phyloP scores from a whole-genome alignment of 179 eudicot genomes.

The Silene noctiflora region DNA sequence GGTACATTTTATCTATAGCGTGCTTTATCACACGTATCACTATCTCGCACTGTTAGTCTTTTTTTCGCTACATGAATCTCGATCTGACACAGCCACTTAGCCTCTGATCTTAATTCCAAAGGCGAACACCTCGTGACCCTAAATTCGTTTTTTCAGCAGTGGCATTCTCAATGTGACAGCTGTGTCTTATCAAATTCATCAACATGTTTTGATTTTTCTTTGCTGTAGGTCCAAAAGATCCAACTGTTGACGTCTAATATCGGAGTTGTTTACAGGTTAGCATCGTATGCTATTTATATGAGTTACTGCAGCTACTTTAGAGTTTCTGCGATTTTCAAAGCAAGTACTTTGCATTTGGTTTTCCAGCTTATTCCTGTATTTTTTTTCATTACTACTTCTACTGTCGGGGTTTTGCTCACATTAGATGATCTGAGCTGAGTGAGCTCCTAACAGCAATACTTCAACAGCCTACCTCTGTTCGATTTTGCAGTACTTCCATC shows the following conservation, averaged over 20 bases:
- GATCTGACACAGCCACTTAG: no score
- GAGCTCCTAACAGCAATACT: neutral
- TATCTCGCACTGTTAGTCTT: no score
- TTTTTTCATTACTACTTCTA: neutral
- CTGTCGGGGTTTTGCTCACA: neutral
- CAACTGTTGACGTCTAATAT: slow-evolving; percentile 91
- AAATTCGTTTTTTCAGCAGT: no score
- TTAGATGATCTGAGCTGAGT: neutral
- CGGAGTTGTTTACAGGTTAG: slow-evolving; percentile 94
- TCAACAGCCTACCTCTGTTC: neutral
- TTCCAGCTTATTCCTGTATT: neutral
- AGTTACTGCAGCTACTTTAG: neutral
- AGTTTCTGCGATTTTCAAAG: neutral
- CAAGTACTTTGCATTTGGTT: neutral
- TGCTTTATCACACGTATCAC: no score
- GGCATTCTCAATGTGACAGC: no score
- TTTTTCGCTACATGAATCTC: no score
- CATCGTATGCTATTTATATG: neutral
- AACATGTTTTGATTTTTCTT: neutral
- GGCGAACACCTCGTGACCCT: no score
- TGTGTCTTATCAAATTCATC: neutral
- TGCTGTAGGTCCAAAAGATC: slow-evolving; percentile 80
- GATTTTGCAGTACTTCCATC: neutral
- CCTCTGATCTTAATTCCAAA: no score
- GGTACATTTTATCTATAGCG: neutral